These are phyloP conservation scores for Paraconiothyrium brasiliense DNA, from an alignment of 2,329 filamentous ascomycete genomes.

Conservation along the genomic window DNA sequence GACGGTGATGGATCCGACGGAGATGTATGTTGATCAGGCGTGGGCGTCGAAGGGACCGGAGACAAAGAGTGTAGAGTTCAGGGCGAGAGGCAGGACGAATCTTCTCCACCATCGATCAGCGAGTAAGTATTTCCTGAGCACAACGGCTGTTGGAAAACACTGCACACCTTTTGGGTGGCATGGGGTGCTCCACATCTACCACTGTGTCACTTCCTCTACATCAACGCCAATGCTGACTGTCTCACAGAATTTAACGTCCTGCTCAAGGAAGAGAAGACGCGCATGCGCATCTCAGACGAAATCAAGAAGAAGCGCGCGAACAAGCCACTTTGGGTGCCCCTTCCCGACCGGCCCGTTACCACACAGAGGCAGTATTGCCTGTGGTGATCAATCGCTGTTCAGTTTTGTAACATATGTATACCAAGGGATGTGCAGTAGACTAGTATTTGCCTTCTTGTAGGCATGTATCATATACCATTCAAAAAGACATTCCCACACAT, in stretches of 20 bases:
- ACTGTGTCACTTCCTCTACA: background rate
- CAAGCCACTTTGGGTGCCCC: conserved; percentile 83
- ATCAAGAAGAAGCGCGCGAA: conserved; percentile 77
- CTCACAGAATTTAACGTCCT: conserved; percentile 75
- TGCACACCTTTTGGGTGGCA: too few relatives aligned
- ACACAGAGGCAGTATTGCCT: conserved; percentile 89
- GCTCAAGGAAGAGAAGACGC: conserved; percentile 92
- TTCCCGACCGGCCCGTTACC: conserved; percentile 85
- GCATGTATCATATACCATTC: conserved; percentile 29
- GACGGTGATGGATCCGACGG: conserved; percentile 76
- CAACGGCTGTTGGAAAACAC: too few relatives aligned
- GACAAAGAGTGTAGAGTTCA: conserved; percentile 68
- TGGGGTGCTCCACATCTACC: too few relatives aligned
- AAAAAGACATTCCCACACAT: conserved; percentile 22
- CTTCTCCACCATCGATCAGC: conserved; percentile 76
- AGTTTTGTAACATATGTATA: conserved; percentile 25
- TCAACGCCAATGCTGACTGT: conserved; percentile 16
- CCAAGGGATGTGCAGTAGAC: conserved; percentile 12
- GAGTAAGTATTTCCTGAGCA: conserved; percentile 63
- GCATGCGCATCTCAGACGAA: conserved; percentile 82
- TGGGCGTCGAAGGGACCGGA: conserved; percentile 81
- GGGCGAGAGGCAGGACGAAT: conserved; percentile 78
- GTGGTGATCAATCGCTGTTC: conserved; percentile 68
- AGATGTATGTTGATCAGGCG: conserved; percentile 88
- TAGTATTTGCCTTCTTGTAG: conserved; percentile 7